Evolutionary conservation across 139 green algal species (phyloP).

Genomic region (Chlorella sp.): DNA sequence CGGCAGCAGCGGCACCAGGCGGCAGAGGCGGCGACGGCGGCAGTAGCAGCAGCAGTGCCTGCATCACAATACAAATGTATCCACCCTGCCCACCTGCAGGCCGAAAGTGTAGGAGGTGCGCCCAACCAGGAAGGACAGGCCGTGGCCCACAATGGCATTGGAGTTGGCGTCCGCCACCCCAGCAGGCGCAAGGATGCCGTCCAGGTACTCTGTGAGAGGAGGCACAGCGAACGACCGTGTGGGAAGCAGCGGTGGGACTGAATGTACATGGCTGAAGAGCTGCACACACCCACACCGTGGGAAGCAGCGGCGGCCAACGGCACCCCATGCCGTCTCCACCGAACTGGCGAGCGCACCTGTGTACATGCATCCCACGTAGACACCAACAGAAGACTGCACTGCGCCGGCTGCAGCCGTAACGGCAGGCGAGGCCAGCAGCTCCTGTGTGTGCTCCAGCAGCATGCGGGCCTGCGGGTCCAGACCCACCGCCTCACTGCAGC

Average conservation of each 20-base stretch:
- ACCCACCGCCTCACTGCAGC: slow-evolving; percentile 51
- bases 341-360: neutral
- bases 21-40: neutral
- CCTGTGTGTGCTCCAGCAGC: slow-evolving; percentile 58
- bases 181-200: neutral
- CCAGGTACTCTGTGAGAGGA: slow-evolving; percentile 39
- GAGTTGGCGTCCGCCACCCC: neutral
- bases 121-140: slow-evolving; percentile 53
- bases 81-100: slow-evolving; percentile 34
- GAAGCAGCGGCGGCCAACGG: neutral
- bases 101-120: slow-evolving; percentile 67
- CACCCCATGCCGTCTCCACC: neutral
- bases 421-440: slow-evolving; percentile 23
- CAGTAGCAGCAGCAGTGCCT: neutral
- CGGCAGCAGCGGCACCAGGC: neutral
- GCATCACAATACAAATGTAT: neutral
- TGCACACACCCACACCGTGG: no score
- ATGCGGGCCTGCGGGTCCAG: slow-evolving; percentile 82
- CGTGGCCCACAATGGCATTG: slow-evolving; percentile 13
- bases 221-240: neutral
- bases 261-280: no score
- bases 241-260: no score
- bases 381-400: slow-evolving; percentile 62
- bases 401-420: neutral
- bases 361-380: slow-evolving; percentile 79